Evolutionary conservation across 495 filamentous ascomycete species (phyloP).

Genomic region (Lasiosphaeriaceae sp.): DNA sequence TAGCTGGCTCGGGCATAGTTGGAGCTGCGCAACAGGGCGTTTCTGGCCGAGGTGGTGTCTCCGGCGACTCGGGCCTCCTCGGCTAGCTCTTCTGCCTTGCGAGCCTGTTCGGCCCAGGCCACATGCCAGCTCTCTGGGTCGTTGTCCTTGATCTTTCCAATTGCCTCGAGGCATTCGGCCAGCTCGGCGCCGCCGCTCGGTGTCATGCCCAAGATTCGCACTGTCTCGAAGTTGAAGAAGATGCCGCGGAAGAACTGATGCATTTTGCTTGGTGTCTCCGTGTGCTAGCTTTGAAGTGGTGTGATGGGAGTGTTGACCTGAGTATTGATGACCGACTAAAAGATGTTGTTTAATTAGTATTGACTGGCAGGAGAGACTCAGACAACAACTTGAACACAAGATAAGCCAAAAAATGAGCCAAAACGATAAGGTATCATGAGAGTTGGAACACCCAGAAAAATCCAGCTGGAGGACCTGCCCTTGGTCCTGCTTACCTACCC

Average conservation of each 20-base stretch:
- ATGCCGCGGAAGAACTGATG: slow-evolving; percentile 9
- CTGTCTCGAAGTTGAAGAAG: slow-evolving; percentile 48
- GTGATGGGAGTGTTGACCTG: neutral
- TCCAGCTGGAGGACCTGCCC: too few species aligned
- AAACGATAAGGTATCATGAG: too few species aligned
- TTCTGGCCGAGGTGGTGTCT: slow-evolving; percentile 21
- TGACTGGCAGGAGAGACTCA: too few species aligned
- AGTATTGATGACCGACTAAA: too few species aligned
- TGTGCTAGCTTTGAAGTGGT: neutral
- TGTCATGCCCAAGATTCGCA: slow-evolving; percentile 39
- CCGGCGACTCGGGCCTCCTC: slow-evolving; percentile 25
- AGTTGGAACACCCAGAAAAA: too few species aligned
- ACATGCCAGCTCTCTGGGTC: slow-evolving; percentile 41
- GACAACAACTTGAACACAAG: too few species aligned
- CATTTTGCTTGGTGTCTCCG: slow-evolving; percentile 1
- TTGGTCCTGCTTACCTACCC: too few species aligned
- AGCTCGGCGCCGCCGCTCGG: slow-evolving; percentile 37
- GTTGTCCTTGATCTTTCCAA: slow-evolving; percentile 30
- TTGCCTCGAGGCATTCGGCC: slow-evolving; percentile 39
- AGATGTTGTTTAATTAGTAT: too few species aligned
- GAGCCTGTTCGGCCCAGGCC: slow-evolving; percentile 27
- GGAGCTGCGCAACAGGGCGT: slow-evolving; percentile 34
- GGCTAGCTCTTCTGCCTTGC: slow-evolving; percentile 30
- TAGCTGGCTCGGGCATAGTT: slow-evolving; percentile 40
- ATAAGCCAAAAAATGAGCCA: too few species aligned